phyloP scores from a whole-genome alignment of 768 basidiomycete genomes.

The Leccinum fibrillosum region DNA sequence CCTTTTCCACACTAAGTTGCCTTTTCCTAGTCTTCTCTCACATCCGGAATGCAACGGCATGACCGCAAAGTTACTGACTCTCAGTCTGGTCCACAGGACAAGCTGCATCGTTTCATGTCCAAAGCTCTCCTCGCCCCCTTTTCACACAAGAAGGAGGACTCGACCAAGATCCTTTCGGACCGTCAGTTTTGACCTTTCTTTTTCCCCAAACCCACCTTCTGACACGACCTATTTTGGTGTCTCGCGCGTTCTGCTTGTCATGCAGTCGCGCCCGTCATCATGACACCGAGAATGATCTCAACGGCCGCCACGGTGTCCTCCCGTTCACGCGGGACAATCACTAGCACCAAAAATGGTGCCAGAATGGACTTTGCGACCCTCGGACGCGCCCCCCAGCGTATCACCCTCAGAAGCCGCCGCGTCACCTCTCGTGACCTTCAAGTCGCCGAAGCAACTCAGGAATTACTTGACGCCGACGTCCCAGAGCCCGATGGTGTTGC shows the following conservation, averaged over 20 bases:
- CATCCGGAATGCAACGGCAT: slow-evolving; percentile 21
- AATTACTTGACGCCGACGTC: slow-evolving; percentile 66
- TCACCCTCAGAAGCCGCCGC: slow-evolving; percentile 61
- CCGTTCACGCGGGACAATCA: slow-evolving; percentile 35
- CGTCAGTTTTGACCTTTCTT: slow-evolving; percentile 42
- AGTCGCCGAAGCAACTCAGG: slow-evolving; percentile 78
- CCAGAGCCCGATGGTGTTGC: slow-evolving; percentile 73
- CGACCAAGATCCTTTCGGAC: slow-evolving; percentile 70
- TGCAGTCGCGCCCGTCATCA: slow-evolving; percentile 78
- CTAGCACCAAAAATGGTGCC: slow-evolving; percentile 31
- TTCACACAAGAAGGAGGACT: slow-evolving; percentile 53
- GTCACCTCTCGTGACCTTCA: slow-evolving; percentile 82
- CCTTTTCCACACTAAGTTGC: neutral
- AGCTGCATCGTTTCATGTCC: slow-evolving; percentile 55
- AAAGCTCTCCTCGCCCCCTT: slow-evolving; percentile 73
- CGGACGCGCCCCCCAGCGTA: slow-evolving; percentile 71
- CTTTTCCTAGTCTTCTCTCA: neutral
- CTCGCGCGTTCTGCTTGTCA: slow-evolving; percentile 20
- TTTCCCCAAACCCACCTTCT: neutral
- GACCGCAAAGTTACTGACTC: slow-evolving; percentile 6
- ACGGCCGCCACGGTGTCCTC: slow-evolving; percentile 68
- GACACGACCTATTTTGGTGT: neutral
- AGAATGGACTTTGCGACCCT: slow-evolving; percentile 73
- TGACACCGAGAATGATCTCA: slow-evolving; percentile 83
- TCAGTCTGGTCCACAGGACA: slow-evolving; percentile 32